Evolutionary conservation across 768 basidiomycete species (phyloP), one percentile per base, ranked within the genome.

Genomic region (Pleurotus giganteus): DNA sequence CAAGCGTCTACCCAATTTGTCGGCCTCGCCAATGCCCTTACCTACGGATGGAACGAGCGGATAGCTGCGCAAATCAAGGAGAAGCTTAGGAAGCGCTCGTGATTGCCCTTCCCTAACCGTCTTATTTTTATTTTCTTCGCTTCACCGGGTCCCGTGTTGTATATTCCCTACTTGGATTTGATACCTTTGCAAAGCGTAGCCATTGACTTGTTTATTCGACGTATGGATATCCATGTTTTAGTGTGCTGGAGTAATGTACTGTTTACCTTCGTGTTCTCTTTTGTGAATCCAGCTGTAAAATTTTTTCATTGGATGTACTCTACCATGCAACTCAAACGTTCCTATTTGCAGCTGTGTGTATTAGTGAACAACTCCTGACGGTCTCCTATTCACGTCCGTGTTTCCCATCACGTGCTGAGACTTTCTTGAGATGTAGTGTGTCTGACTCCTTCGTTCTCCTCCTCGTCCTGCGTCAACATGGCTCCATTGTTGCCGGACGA

Each of bases 11-110:
- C 58, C 0, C 58, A 59, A 34, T 41, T 59, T 15, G 44, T 59
- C 17, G 58, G 58, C 15, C 28, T 59, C 13, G 58, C 58, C 8
- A 59, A 59, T 47, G 58, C 57, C 21, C 43, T 57, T 15, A 57
- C 57, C 1, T 55, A 58, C 19, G 57, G 57, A n/a, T 58, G 57
- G 57, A 58, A 58, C 43, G 57, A 58, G 49, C 49, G 47, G 3
- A 54, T 58, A 13, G 58, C 58, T 1, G 12, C 31, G n/a, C 58
- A 36, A 39, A 23, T 58, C 5, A 31, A 9, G 13, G 57, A 15
- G 27, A 60, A 54, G 36, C 17, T 50, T 4, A 34, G 49, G 27
- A n/a, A 24, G 3, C 32, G 49, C 12, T 27, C 26, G 23, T 47
- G 23, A 47, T 27, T 17, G 23, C 17, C 39, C n/a, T 41, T 19